A percentile compares a stretch with the other conserved stretches of the same genome.
phyloP scores from a whole-genome alignment of 805 yeast species.

The Candida boleticola region DNA sequence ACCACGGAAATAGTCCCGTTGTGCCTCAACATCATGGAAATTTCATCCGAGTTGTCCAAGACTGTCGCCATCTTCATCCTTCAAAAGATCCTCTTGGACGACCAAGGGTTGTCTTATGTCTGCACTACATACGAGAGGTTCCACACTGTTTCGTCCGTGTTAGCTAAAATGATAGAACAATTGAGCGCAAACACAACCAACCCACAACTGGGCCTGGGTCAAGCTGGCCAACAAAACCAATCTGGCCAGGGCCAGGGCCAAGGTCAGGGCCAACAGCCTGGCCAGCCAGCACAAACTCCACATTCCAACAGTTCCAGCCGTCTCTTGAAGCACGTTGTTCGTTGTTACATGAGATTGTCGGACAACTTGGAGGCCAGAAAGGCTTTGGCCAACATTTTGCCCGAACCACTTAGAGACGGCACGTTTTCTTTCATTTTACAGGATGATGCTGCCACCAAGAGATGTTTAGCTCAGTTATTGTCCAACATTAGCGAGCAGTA shows the following conservation, averaged over 20 bases:
- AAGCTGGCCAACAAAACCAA: constrained; percentile 1
- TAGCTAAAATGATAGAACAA: constrained; percentile 86
- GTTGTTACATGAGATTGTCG: constrained; percentile 87
- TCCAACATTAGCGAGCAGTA: constrained; percentile 49
- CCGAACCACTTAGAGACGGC: constrained; percentile 84
- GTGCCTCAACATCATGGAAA: constrained; percentile 92
- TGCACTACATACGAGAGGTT: constrained; percentile 95
- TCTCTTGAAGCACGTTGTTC: constrained; percentile 84
- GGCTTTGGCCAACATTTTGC: constrained; percentile 77
- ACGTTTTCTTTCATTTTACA: constrained; percentile 75
- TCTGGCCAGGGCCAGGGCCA: neutral
- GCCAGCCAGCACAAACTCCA: constrained; percentile 13
- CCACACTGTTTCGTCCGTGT: constrained; percentile 87
- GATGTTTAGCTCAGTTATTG: constrained; percentile 81
- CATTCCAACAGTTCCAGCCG: constrained; percentile 62
- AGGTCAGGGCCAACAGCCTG: constrained; percentile 1
- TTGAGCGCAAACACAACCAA: constrained; percentile 45
- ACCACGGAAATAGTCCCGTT: constrained; percentile 97
- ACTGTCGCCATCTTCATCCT: constrained; percentile 96
- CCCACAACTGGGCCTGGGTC: constrained; percentile 20
- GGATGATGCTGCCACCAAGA: constrained; percentile 85
- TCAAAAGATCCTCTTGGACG: constrained; percentile 89
- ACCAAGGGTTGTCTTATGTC: constrained; percentile 84
- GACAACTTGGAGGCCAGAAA: constrained; percentile 90
- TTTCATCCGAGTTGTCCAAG: constrained; percentile 88